Evolutionary conservation across 441 rosid genomes (phyloP).

Genomic region (Daphne laureola): DNA sequence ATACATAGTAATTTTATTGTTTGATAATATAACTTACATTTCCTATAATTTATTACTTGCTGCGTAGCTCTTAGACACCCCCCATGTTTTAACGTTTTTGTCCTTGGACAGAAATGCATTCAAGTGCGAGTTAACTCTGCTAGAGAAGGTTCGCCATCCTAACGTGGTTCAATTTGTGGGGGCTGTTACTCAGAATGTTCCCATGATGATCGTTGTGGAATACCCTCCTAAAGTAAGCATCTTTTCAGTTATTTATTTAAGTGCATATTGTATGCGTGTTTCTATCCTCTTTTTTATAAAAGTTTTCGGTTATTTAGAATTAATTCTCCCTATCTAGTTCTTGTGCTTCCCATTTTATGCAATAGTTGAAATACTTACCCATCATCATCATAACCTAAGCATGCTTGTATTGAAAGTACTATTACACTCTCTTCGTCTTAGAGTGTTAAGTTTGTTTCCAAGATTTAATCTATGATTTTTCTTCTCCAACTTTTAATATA

Average conservation of each 20-base stretch:
- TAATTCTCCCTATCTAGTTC: background rate
- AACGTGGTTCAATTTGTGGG: constrained; percentile 93
- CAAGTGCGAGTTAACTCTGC: constrained; percentile 66
- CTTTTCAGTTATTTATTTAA: too few species aligned
- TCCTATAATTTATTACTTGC: too few species aligned
- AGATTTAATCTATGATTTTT: too few species aligned
- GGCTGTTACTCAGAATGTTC: constrained; percentile 86
- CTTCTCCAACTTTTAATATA: too few species aligned
- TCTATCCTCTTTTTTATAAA: background rate
- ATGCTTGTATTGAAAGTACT: too few species aligned
- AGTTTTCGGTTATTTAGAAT: background rate
- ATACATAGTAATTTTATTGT: too few species aligned
- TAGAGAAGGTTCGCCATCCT: constrained; percentile 87
- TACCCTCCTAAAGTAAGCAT: constrained; percentile 66
- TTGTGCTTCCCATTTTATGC: background rate
- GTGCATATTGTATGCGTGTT: background rate
- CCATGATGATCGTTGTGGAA: constrained; percentile 87
- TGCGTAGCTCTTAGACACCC: too few species aligned
- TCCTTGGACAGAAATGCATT: constrained; percentile 54
- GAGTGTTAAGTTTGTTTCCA: too few species aligned
- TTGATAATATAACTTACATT: too few species aligned
- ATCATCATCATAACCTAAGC: too few species aligned
- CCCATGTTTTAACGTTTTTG: too few species aligned
- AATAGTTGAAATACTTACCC: constrained; percentile 5
- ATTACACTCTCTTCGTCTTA: too few species aligned